Conservation (phyloP, 768 basidiomycete genomes). For the Botryobasidium botryosum region DNA sequence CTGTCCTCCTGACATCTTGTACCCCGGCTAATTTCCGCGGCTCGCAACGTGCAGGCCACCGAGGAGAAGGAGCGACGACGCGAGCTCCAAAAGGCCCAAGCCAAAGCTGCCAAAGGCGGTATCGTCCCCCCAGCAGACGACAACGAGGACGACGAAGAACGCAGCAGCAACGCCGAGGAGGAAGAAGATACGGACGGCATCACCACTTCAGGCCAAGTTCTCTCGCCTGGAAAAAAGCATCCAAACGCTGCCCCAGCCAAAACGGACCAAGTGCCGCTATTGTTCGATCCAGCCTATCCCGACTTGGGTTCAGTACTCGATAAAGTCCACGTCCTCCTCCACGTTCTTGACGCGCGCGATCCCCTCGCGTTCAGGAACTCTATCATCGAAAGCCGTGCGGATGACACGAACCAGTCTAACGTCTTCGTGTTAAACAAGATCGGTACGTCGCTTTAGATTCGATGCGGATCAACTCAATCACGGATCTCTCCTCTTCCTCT, state of each 20-base stretch:
- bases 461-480: background rate
- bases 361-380: slow-evolving; percentile 52
- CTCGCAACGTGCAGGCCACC: too few species aligned
- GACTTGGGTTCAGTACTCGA: slow-evolving; percentile 52
- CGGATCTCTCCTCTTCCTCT: slow-evolving; percentile 4
- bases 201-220: too few species aligned
- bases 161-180: too few species aligned
- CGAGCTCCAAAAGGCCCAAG: slow-evolving; percentile 3
- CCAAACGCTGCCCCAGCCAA: too few species aligned
- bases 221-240: too few species aligned
- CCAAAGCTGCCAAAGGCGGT: slow-evolving; percentile 25
- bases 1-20: too few species aligned
- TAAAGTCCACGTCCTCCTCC: slow-evolving; percentile 57
- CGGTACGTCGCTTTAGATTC: slow-evolving; percentile 34
- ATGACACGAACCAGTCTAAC: slow-evolving; percentile 30
- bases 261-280: slow-evolving; percentile 41
- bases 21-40: too few species aligned
- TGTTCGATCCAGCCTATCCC: slow-evolving; percentile 46
- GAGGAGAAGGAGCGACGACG: slow-evolving; percentile 20
- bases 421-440: slow-evolving; percentile 74
- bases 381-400: slow-evolving; percentile 39
- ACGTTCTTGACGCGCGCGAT: slow-evolving; percentile 76
- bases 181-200: too few species aligned
- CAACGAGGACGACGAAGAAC: slow-evolving; percentile 19
- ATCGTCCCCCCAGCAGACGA: slow-evolving; percentile 15